These are phyloP conservation scores for Aspergillus nanangensis DNA, from an alignment of 495 filamentous ascomycete species.

Conservation along the genomic window DNA sequence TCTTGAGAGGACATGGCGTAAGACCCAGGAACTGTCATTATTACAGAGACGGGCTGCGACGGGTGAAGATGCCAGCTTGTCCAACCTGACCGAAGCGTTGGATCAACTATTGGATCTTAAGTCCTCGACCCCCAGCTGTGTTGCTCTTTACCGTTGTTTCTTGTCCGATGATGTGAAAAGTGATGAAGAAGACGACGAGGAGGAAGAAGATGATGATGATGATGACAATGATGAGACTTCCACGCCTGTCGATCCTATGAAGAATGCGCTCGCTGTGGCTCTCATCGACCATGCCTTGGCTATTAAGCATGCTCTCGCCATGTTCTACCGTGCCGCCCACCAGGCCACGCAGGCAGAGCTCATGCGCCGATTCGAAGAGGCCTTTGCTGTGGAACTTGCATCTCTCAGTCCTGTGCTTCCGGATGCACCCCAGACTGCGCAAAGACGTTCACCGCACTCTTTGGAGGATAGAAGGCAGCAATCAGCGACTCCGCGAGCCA, in stretches of 20 bases:
- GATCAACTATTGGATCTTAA: conserved; percentile 64
- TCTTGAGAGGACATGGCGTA: conserved; percentile 84
- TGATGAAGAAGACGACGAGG: conserved; percentile 39
- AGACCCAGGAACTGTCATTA: conserved; percentile 76
- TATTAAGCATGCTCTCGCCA: conserved; percentile 75
- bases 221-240: conserved; percentile 38
- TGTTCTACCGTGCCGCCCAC: conserved; percentile 57
- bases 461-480: conserved; percentile 21
- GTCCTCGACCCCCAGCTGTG: conserved; percentile 58
- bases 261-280: conserved; percentile 80
- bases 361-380: conserved; percentile 41
- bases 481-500: conserved; percentile 23
- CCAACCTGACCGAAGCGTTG: conserved; percentile 67
- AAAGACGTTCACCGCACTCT: conserved; percentile 21
- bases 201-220: too few relatives aligned
- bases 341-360: conserved; percentile 56
- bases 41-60: conserved; percentile 72
- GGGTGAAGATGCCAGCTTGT: conserved; percentile 62
- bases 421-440: conserved; percentile 20
- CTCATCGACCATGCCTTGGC: conserved; percentile 85
- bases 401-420: conserved; percentile 25
- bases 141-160: conserved; percentile 70
- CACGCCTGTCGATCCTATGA: conserved; percentile 55
- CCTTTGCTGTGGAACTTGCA: conserved; percentile 45
- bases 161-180: conserved; percentile 52